Evolutionary conservation across 106 monocot species (phyloP).

Genomic region (Apostasia shenzhenica): DNA sequence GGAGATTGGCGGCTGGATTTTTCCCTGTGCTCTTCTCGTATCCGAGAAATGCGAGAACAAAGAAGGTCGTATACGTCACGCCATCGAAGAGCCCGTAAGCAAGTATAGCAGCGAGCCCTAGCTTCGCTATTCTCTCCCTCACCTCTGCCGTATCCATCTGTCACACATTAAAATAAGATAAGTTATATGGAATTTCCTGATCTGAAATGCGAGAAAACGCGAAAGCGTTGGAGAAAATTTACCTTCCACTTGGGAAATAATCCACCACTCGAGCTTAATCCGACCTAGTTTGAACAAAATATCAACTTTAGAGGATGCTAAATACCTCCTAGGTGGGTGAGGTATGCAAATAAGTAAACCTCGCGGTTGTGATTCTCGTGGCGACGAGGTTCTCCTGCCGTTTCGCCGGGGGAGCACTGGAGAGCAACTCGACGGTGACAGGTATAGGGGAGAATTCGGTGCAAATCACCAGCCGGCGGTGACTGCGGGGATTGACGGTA

Average conservation of each 20-base stretch:
- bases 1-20: conserved; percentile 70
- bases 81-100: conserved; percentile 69
- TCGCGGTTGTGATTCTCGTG: conserved; percentile 1
- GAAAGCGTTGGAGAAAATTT: conserved; percentile 4
- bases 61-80: conserved; percentile 65
- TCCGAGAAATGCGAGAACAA: conserved; percentile 62
- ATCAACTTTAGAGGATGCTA: not conserved
- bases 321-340: not conserved
- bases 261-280: not conserved
- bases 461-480: not conserved
- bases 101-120: conserved; percentile 58
- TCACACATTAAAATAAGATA: not conserved
- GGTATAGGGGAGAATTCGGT: not conserved
- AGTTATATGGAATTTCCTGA: not conserved
- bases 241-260: conserved; percentile 73
- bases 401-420: conserved; percentile 30
- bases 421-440: not conserved
- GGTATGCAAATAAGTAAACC: not conserved
- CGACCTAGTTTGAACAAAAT: conserved; percentile 12
- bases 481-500: not conserved
- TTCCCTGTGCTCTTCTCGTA: conserved; percentile 86
- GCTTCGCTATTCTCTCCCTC: conserved; percentile 57
- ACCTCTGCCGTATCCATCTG: conserved; percentile 40
- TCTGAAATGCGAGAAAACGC: not conserved
- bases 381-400: conserved; percentile 14